Evolutionary conservation across 345 rosid genomes (phyloP).

Genomic region (Eucalyptus virginea): DNA sequence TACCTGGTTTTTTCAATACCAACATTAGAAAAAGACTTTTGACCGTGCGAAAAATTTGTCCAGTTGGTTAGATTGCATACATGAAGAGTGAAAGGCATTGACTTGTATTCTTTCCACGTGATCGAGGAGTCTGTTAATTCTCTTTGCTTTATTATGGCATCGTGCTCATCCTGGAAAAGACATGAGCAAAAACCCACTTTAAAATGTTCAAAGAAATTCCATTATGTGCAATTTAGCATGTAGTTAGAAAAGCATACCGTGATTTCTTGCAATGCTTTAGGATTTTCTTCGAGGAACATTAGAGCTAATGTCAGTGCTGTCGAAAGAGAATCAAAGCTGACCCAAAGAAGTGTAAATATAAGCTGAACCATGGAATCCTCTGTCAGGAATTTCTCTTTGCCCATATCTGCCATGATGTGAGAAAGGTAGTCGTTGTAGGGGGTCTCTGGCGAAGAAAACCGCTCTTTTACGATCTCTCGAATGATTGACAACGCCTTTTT

Average conservation of each 20-base stretch:
- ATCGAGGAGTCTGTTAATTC: not conserved
- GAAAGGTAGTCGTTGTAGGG: constrained; percentile 2
- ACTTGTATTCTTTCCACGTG: not conserved
- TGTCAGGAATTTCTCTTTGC: constrained; percentile 7
- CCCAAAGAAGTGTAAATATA: not conserved
- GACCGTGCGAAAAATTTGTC: not conserved
- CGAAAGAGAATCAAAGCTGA: constrained; percentile 5
- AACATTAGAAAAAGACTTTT: not conserved
- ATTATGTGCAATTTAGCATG: not conserved
- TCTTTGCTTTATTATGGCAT: not conserved
- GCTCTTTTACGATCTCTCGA: not conserved
- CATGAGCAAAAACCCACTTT: not conserved
- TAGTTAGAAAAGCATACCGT: not conserved
- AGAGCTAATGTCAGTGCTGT: not conserved
- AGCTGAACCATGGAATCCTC: constrained; percentile 1
- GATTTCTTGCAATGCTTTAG: constrained; percentile 8
- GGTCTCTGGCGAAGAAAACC: not conserved
- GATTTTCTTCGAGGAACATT: constrained; percentile 16
- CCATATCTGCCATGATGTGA: constrained; percentile 2
- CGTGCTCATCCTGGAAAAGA: not conserved
- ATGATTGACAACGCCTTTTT: not conserved
- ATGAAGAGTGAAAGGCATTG: not conserved
- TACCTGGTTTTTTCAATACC: not conserved
- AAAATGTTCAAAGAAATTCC: not conserved
- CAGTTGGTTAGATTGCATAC: not conserved